Conservation (phyloP, 1,284 basidiomycete species). For the Amylostereum areolatum region DNA sequence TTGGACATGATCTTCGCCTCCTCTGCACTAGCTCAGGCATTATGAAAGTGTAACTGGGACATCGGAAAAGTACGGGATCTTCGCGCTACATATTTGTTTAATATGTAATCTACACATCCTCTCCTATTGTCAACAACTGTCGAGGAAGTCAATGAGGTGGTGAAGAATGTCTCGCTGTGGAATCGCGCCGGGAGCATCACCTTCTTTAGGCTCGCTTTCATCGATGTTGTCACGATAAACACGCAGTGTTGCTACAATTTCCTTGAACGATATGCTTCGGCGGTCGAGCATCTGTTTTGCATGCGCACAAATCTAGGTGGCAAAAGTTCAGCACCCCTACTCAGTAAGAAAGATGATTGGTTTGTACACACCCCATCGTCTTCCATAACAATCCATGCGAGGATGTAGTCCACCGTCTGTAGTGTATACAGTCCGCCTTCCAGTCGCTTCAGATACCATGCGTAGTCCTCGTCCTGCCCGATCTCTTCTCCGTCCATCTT, state of each 20-base stretch:
- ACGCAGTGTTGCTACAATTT: conserved; percentile 60
- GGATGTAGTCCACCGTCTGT: conserved; percentile 88
- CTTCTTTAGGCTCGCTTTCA: conserved; percentile 31
- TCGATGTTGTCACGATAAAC: conserved; percentile 72
- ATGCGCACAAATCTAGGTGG: conserved; percentile 72
- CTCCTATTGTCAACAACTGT: conserved; percentile 25
- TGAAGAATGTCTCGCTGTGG: conserved; percentile 67
- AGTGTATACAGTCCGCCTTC: conserved; percentile 86
- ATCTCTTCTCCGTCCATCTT: conserved; percentile 53
- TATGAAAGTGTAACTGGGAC: neutral
- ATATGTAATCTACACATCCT: neutral
- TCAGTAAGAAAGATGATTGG: neutral
- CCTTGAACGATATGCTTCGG: conserved; percentile 58
- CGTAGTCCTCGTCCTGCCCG: conserved; percentile 60
- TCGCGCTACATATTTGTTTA: neutral
- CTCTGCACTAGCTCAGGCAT: conserved; percentile 33
- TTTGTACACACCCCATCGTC: conserved; percentile 81
- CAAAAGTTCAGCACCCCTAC: conserved; percentile 11
- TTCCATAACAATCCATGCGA: conserved; percentile 97
- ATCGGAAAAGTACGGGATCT: neutral
- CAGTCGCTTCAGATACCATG: conserved; percentile 79
- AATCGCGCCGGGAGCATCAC: conserved; percentile 28
- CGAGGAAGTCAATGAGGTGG: conserved; percentile 62
- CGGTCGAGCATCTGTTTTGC: conserved; percentile 69
- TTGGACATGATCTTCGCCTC: conserved; percentile 89